Base-by-base conservation (phyloP, 805 yeast species). In the Yarrowia osloensis region DNA sequence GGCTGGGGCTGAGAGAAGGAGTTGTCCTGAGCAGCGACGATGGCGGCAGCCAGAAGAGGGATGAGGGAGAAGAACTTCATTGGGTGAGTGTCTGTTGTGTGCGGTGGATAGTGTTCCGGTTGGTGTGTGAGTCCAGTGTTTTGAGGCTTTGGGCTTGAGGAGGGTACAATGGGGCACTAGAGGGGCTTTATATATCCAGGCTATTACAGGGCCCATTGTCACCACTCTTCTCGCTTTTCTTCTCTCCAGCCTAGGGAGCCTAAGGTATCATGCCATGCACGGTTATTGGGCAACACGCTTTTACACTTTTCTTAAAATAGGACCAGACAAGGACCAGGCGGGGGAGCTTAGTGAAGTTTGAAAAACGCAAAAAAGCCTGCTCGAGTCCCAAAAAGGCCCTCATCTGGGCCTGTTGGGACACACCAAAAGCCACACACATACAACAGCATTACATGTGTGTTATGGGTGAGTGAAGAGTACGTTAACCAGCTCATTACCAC, bases 1-100 rank as follows among this genome's bases (percentile, higher is more conserved):
- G 70, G 70, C 29, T 70, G 69, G 29, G 79, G 80, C 55, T 73
- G 62, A 46, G 75, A 72, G 72, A 77, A 72, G 44, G 77, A 73
- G 70, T 77, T 77, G 69, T 69, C 52, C 39, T 19, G 50, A 24
- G 70, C 72, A 37, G 71, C 72, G 66, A 65, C 65, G 24, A 69
- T 44, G 52, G 66, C 44, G 12, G 54, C 66, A 12, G 57, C 57
- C 28, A 61, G 22, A 12, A 61, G 54, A 19, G 66, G 54, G 33
- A 61, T 29, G 42, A 44, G 26, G 13, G 29, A 22, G 54, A 61
- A 61, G 54, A 61, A 44, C 44, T 46, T 61, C 66, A 61, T 61
- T 44, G 17, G 13, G 33, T 19, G 28, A 28, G 50, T 29, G 66
- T 29, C 24, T 54, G 22, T 37, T 11, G 31, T 28, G n/a, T n/a